Conservation (phyloP, 2,329 filamentous ascomycete genomes). For the Ceratocystis papillata region DNA sequence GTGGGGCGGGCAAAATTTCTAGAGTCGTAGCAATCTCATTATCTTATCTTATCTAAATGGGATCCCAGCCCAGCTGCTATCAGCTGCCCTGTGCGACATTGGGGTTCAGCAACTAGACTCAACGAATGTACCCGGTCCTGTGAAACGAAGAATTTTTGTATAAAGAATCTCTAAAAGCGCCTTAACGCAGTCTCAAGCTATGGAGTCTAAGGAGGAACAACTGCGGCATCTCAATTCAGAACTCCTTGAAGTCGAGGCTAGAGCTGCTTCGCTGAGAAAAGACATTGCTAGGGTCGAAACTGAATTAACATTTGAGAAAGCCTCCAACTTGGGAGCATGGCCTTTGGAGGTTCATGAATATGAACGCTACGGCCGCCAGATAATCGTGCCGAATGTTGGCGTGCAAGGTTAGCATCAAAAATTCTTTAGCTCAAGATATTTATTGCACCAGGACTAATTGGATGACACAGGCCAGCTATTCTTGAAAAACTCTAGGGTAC, state of each 20-base stretch:
- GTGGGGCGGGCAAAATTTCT: conserved; percentile 18
- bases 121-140: neutral
- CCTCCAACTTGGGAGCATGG: conserved; percentile 44
- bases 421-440: neutral
- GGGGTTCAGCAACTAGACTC: conserved; percentile 11
- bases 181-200: neutral
- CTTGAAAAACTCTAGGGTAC: conserved; percentile 57
- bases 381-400: conserved; percentile 76
- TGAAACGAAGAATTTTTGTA: neutral
- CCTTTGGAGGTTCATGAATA: conserved; percentile 65
- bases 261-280: neutral
- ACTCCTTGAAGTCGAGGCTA: conserved; percentile 4
- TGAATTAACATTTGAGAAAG: neutral
- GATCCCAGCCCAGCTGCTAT: conserved; percentile 17
- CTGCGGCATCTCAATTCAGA: conserved; percentile 29
- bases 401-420: conserved; percentile 48
- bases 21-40: neutral
- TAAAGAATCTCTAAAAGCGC: neutral
- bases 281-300: neutral
- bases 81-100: conserved; percentile 22
- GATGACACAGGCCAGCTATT: conserved; percentile 55
- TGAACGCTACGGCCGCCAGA: conserved; percentile 75
- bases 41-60: conserved; percentile 17
- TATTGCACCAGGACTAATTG: neutral
- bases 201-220: conserved; percentile 34